Evolutionary conservation across 1,284 basidiomycete species (phyloP).

Genomic region (Trametes pubescens): DNA sequence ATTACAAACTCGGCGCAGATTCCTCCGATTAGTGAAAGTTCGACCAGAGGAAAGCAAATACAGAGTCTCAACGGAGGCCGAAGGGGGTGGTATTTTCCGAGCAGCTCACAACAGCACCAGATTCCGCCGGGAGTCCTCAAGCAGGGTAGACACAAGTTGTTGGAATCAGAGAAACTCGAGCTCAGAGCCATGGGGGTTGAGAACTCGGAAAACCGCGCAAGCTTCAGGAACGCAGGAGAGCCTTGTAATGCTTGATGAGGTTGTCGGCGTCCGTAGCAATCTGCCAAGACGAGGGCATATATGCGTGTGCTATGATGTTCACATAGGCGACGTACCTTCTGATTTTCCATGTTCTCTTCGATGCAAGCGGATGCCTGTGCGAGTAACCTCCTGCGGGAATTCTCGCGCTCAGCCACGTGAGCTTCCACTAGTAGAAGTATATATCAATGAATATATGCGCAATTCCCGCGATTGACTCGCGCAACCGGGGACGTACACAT

Average conservation of each 20-base stretch:
- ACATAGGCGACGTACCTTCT: slow-evolving; percentile 43
- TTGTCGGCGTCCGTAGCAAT: slow-evolving; percentile 51
- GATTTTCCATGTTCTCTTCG: slow-evolving; percentile 52
- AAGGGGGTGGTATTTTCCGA: too few species aligned
- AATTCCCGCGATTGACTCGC: not conserved
- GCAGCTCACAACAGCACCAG: too few species aligned
- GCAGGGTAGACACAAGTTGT: too few species aligned
- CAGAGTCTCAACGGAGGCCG: too few species aligned
- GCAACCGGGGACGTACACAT: slow-evolving; percentile 42
- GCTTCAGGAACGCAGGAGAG: slow-evolving; percentile 43
- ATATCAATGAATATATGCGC: not conserved
- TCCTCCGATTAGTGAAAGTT: too few species aligned
- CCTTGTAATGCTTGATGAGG: slow-evolving; percentile 56
- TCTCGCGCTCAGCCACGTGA: slow-evolving; percentile 45
- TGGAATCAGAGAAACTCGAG: not conserved
- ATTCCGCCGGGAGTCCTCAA: too few species aligned
- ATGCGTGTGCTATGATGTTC: not conserved
- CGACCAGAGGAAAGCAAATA: too few species aligned
- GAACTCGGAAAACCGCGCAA: not conserved
- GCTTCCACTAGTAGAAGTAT: slow-evolving; percentile 42
- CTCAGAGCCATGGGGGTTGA: not conserved
- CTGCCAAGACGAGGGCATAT: slow-evolving; percentile 37
- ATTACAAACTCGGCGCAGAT: too few species aligned
- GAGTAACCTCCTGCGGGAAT: slow-evolving; percentile 48
- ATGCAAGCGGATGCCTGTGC: slow-evolving; percentile 46